Conservation (phyloP, 352 stramenopile species). For the Lagenidium giganteum region DNA sequence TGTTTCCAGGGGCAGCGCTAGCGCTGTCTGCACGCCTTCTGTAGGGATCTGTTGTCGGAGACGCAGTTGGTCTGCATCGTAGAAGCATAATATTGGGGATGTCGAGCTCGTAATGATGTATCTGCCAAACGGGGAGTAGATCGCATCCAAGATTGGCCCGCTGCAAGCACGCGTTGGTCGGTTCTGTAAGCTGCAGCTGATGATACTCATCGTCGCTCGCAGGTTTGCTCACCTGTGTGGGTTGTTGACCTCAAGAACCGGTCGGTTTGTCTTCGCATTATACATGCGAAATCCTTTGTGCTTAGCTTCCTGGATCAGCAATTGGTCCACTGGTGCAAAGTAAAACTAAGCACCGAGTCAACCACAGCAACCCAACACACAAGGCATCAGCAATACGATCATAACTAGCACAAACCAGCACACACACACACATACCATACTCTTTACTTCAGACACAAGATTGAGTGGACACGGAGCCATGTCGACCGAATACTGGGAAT, state of each 20-base stretch:
- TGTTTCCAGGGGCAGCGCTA: conserved; percentile 14
- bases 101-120: conserved; percentile 45
- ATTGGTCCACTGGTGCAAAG: conserved; percentile 30
- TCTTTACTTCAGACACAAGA: conserved; percentile 31
- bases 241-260: conserved; percentile 2
- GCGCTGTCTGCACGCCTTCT: conserved; percentile 24
- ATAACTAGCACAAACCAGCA: background rate
- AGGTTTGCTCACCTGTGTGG: too few species aligned
- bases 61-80: conserved; percentile 38
- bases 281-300: conserved; percentile 34
- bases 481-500: conserved; percentile 33
- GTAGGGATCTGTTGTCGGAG: conserved; percentile 55
- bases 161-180: too few species aligned
- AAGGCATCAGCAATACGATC: background rate
- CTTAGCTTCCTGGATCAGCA: conserved; percentile 28
- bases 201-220: too few species aligned
- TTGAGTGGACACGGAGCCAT: conserved; percentile 19
- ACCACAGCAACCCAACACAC: background rate
- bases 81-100: conserved; percentile 45
- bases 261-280: conserved; percentile 20
- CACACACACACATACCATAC: conserved; percentile 23
- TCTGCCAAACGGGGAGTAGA: conserved; percentile 31
- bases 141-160: conserved; percentile 27
- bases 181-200: too few species aligned
- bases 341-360: too few species aligned